A percentile compares a stretch with the other conserved stretches of the same genome.
These are phyloP conservation scores for Neospora caninum DNA, from an alignment of 169 alveolate species.

Conservation along the genomic window DNA sequence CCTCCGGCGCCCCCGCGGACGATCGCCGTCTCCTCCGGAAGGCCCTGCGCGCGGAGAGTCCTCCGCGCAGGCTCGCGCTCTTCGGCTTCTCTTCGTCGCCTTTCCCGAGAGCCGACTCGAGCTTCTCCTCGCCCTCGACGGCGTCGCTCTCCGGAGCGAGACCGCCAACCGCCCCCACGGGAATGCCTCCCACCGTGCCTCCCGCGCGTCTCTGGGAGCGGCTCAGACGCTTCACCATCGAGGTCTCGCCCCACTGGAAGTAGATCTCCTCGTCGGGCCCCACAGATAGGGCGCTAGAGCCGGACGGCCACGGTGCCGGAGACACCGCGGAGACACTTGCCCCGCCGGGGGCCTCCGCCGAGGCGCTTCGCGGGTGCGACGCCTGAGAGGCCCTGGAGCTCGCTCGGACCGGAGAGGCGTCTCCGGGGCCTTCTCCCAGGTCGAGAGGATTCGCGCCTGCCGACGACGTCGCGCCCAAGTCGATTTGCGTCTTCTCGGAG, in stretches of 20 bases:
- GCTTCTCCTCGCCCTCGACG: slow-evolving; percentile 19
- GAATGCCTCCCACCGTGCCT: neutral
- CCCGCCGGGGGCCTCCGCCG: neutral
- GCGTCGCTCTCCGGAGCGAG: neutral
- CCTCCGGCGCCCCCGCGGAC: neutral
- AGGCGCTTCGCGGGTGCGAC: neutral
- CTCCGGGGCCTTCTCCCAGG: no score
- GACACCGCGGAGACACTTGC: neutral
- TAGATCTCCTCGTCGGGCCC: slow-evolving; percentile 18
- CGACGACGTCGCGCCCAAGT: no score
- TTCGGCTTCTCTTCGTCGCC: neutral
- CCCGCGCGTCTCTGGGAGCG: neutral
- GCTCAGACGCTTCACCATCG: neutral
- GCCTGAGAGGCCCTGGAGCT: neutral
- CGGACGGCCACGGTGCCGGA: neutral
- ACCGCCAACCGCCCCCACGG: neutral
- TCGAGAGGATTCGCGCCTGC: no score
- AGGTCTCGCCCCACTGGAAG: slow-evolving; percentile 4
- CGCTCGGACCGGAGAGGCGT: neutral
- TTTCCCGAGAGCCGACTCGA: neutral
- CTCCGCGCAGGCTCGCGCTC: neutral
- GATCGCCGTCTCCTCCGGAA: slow-evolving; percentile 36
- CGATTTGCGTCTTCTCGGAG: neutral
- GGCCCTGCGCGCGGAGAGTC: neutral
- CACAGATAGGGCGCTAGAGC: neutral